A percentile compares a stretch with the other conserved stretches of the same genome.
Evolutionary conservation across 257 asterid genomes (phyloP).

Genomic region (Mitragyna speciosa): DNA sequence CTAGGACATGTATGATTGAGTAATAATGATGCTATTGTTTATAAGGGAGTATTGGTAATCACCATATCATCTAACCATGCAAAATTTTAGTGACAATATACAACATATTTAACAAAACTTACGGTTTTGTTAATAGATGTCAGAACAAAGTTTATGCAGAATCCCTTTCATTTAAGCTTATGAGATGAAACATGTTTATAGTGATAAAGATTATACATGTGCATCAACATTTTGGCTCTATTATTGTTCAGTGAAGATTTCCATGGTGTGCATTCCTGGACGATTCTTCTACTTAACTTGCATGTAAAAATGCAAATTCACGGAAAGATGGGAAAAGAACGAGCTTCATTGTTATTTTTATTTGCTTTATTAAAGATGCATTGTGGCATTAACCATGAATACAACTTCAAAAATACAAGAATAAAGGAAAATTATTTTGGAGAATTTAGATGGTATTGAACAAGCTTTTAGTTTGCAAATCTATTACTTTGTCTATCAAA

Average conservation of each 20-base stretch:
- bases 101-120: too few relatives aligned
- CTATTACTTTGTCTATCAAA: neutral
- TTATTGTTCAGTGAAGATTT: neutral
- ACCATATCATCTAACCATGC: too few relatives aligned
- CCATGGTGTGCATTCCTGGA: neutral
- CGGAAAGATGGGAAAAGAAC: neutral
- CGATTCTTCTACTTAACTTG: neutral
- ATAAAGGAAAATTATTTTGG: neutral
- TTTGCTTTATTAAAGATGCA: neutral
- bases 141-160: too few relatives aligned
- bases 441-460: neutral
- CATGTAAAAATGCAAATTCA: neutral
- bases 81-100: too few relatives aligned
- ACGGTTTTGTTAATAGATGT: too few relatives aligned
- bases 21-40: too few relatives aligned
- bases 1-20: too few relatives aligned
- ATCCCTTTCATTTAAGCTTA: too few relatives aligned
- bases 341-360: neutral
- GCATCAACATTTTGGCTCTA: too few relatives aligned
- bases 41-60: too few relatives aligned
- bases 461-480: neutral
- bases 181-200: too few relatives aligned
- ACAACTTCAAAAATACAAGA: neutral
- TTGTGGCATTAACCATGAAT: neutral
- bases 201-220: too few relatives aligned